These are phyloP conservation scores for Camellia lanceoleosa DNA, from an alignment of 148 eudicot species.

Conservation along the genomic window DNA sequence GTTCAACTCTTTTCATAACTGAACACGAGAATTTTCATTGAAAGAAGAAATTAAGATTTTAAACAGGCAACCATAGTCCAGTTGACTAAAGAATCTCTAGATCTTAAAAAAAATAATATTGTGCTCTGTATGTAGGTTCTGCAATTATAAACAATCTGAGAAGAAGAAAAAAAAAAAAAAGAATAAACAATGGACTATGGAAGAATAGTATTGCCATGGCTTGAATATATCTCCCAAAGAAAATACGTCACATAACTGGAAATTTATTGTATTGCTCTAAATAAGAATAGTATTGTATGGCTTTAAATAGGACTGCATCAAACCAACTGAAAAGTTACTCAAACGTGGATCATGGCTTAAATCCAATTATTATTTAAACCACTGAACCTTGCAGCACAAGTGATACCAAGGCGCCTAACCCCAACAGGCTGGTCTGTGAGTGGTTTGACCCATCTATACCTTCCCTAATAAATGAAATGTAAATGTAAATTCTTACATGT, in stretches of 20 bases:
- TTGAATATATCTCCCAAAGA: not conserved
- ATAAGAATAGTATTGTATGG: no score
- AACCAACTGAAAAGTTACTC: not conserved
- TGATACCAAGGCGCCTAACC: not conserved
- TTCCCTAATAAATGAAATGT: not conserved
- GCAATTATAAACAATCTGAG: not conserved
- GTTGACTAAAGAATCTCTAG: not conserved
- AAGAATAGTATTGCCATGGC: not conserved
- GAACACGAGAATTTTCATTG: not conserved
- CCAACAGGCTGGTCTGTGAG: not conserved
- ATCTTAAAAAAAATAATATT: not conserved
- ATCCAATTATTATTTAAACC: not conserved
- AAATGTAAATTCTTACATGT: not conserved
- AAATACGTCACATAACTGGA: not conserved
- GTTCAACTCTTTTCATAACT: not conserved
- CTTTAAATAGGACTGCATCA: not conserved
- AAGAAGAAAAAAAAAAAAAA: no score
- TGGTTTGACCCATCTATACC: not conserved
- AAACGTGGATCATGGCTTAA: not conserved
- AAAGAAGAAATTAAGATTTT: constrained; percentile 3
- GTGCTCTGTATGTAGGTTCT: not conserved
- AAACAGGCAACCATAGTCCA: constrained; percentile 1
- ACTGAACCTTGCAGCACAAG: not conserved
- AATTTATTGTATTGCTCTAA: no score
- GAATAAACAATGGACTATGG: not conserved